Conservation (phyloP, 2,329 filamentous ascomycete species). For the Calonectria multiphialidica region DNA sequence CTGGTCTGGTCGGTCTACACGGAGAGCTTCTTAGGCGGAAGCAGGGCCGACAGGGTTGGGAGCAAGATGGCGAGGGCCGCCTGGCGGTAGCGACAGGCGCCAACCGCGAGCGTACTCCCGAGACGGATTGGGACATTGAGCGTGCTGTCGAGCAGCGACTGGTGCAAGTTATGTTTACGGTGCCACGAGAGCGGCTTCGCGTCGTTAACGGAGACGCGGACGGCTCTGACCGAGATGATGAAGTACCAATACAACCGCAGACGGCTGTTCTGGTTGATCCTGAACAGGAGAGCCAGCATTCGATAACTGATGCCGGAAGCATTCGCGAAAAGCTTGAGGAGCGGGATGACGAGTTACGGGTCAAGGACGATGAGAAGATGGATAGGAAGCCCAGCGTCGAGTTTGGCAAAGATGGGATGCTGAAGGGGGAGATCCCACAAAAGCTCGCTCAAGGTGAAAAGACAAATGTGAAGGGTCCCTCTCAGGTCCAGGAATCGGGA, state of each 20-base stretch:
- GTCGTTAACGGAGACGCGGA: slow-evolving; percentile 86
- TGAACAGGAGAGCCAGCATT: slow-evolving; percentile 41
- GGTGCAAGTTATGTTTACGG: slow-evolving; percentile 92
- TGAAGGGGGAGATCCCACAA: background rate
- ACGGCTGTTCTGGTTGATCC: slow-evolving; percentile 58
- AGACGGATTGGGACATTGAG: slow-evolving; percentile 84
- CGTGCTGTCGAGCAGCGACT: slow-evolving; percentile 76
- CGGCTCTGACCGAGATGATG: slow-evolving; percentile 46
- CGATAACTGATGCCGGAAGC: slow-evolving; percentile 9
- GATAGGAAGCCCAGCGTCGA: slow-evolving; percentile 25
- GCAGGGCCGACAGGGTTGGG: slow-evolving; percentile 68
- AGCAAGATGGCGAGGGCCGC: slow-evolving; percentile 46
- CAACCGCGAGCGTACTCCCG: slow-evolving; percentile 41
- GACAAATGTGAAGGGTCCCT: background rate
- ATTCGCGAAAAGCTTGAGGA: slow-evolving; percentile 26
- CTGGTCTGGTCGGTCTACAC: slow-evolving; percentile 56
- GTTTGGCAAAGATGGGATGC: slow-evolving; percentile 4
- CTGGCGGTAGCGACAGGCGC: slow-evolving; percentile 17
- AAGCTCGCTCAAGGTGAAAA: background rate
- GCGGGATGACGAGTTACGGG: slow-evolving; percentile 12
- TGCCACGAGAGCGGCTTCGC: slow-evolving; percentile 85
- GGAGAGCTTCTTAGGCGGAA: slow-evolving; percentile 66
- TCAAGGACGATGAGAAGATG: slow-evolving; percentile 23
- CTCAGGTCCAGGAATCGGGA: slow-evolving; percentile 16
- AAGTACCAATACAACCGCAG: slow-evolving; percentile 44